phyloP scores from a whole-genome alignment of 495 filamentous ascomycete species.

The Xylaria sp. region DNA sequence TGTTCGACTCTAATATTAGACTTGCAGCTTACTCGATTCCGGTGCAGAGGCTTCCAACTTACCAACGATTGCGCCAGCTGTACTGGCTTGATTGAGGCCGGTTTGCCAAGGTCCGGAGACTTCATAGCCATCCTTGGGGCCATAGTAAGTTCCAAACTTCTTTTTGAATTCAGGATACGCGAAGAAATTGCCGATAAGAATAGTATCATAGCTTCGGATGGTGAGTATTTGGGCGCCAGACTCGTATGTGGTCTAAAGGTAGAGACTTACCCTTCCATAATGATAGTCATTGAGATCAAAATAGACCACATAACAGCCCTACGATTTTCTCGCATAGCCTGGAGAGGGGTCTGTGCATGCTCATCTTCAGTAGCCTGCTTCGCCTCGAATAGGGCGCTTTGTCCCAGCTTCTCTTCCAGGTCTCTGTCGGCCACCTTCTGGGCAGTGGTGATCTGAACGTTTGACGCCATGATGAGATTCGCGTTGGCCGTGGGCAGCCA shows the following conservation, averaged over 20 bases:
- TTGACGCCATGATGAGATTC: slow-evolving; percentile 27
- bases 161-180: slow-evolving; percentile 43
- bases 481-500: not conserved
- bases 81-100: slow-evolving; percentile 39
- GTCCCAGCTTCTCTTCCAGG: slow-evolving; percentile 39
- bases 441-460: slow-evolving; percentile 25
- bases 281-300: slow-evolving; percentile 56
- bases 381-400: slow-evolving; percentile 37
- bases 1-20: not conserved
- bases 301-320: slow-evolving; percentile 56
- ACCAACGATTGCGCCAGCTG: slow-evolving; percentile 42
- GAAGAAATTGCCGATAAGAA: slow-evolving; percentile 43
- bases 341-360: slow-evolving; percentile 45
- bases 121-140: slow-evolving; percentile 33
- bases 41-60: slow-evolving; percentile 15
- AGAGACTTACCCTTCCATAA: slow-evolving; percentile 58
- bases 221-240: not conserved
- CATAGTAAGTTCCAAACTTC: slow-evolving; percentile 42
- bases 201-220: slow-evolving; percentile 50
- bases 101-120: slow-evolving; percentile 42
- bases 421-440: slow-evolving; percentile 39
- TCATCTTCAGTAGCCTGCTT: slow-evolving; percentile 42
- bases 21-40: not conserved
- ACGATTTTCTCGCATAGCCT: slow-evolving; percentile 47
- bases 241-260: not conserved